Evolutionary conservation across 2,329 filamentous ascomycete genomes (phyloP), one percentile per base, ranked within the genome.

Genomic region (Colletotrichum cordylinicola): DNA sequence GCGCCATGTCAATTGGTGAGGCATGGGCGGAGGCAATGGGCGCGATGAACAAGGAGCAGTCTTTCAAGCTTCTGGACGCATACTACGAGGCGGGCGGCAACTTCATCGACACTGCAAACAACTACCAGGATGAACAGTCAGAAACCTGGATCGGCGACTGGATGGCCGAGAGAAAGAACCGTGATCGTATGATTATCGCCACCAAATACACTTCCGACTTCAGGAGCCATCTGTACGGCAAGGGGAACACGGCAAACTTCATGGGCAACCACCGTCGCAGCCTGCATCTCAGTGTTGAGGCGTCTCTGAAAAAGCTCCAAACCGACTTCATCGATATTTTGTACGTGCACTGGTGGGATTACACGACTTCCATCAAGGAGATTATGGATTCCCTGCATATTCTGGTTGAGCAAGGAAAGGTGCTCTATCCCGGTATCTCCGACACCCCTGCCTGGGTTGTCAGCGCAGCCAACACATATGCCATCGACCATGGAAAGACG

Each of bases 61-160:
- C 88, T 1, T 92, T 92, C 80, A 85, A 87, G 64, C 85, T 94
- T 8, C 85, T 93, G 1, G 91, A 93, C 78, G 87, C 86, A 70
- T 93, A 88, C 82, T 87, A 86, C 70, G 85, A 86, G n/a, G 84
- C 87, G 0, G 92, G 92, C 8, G 92, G 93, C 12, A 94, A 94
- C 84, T 93, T 94, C 81, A 92, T 94, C 81, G 93, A 94, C 82
- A 93, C 91, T 0, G 83, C 90, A 77, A 91, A 89, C 83, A 86
- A 86, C 77, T 93, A 92, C 82, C 89, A 92, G 79, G 78, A 88
- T 74, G 90, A 90, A 72, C 83, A 93, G 79, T 92, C 90, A 0
- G 91, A 93, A 78, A 79, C 71, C 7, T 91, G 88, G 88, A 80
- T 93, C 29, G 91, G 91, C n/a, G 90, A 92, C 78, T 93, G 90